phyloP scores from a whole-genome alignment of 164 flowering plant genomes.

The Cinnamomum micranthum region DNA sequence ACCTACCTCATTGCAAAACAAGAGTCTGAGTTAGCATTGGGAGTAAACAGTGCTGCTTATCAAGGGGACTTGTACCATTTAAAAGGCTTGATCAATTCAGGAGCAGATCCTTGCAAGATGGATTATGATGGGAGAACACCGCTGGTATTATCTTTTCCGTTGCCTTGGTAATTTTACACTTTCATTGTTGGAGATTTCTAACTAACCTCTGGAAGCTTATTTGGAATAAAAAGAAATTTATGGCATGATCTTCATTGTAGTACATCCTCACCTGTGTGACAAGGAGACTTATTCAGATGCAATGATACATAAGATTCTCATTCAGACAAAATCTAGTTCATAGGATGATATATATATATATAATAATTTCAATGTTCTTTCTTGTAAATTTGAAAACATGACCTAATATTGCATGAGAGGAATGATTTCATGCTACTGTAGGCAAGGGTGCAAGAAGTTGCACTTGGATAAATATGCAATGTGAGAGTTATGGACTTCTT shows the following conservation, averaged over 20 bases:
- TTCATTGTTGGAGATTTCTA: background rate
- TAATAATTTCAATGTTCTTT: too few species aligned
- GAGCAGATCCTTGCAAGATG: conserved; percentile 49
- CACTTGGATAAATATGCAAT: background rate
- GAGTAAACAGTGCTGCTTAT: conserved; percentile 52
- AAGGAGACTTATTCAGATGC: background rate
- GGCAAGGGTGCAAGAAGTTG: background rate
- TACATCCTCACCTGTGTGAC: background rate
- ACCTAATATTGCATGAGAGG: background rate
- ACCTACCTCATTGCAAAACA: conserved; percentile 41
- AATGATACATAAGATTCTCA: background rate
- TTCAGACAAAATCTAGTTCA: too few species aligned
- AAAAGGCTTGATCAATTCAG: conserved; percentile 43
- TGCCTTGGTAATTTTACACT: background rate
- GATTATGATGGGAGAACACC: conserved; percentile 67
- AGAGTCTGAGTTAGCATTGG: conserved; percentile 51
- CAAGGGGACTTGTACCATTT: conserved; percentile 51
- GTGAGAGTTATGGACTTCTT: background rate
- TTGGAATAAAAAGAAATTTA: background rate
- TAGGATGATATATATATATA: too few species aligned
- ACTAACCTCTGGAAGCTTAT: background rate
- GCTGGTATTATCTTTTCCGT: conserved; percentile 30
- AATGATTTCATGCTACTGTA: background rate
- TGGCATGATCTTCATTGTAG: background rate
- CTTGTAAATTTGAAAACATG: too few species aligned